Conservation (phyloP, 1,284 basidiomycete species). For the Mycosarcoma mackinlayi region DNA sequence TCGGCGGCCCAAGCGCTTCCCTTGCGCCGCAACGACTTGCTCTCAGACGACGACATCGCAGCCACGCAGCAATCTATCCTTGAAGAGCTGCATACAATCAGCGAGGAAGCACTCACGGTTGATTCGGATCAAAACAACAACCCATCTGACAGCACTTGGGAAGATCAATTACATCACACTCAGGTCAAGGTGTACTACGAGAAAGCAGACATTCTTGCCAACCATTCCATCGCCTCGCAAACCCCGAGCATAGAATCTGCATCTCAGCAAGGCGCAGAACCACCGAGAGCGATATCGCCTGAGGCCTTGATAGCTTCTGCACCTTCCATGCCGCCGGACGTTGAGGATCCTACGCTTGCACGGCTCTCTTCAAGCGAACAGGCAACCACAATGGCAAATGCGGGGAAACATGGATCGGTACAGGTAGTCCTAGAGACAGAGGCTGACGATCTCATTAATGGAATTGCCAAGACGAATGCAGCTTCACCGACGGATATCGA, state of each 20-base stretch:
- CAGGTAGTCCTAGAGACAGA: too few relatives aligned
- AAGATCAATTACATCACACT: background rate
- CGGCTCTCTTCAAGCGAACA: too few relatives aligned
- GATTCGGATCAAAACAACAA: background rate
- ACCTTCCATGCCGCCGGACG: too few relatives aligned
- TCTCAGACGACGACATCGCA: conserved; percentile 28
- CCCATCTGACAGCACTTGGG: background rate
- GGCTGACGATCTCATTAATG: background rate
- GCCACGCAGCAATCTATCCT: conserved; percentile 44
- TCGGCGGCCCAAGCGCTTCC: conserved; percentile 6
- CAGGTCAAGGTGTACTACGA: background rate
- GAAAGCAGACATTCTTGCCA: background rate
- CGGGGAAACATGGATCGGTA: too few relatives aligned
- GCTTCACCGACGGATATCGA: background rate
- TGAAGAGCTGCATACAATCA: conserved; percentile 46
- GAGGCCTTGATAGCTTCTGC: too few relatives aligned
- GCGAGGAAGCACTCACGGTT: conserved; percentile 22
- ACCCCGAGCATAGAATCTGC: too few relatives aligned
- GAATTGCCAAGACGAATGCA: too few relatives aligned
- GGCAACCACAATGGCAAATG: too few relatives aligned
- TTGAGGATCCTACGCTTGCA: too few relatives aligned
- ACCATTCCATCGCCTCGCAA: too few relatives aligned
- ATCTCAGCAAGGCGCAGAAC: background rate
- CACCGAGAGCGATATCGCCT: background rate
- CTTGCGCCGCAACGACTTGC: background rate